Conservation (phyloP, 1,139 yeast genomes). For the Eremothecium gossypii region DNA sequence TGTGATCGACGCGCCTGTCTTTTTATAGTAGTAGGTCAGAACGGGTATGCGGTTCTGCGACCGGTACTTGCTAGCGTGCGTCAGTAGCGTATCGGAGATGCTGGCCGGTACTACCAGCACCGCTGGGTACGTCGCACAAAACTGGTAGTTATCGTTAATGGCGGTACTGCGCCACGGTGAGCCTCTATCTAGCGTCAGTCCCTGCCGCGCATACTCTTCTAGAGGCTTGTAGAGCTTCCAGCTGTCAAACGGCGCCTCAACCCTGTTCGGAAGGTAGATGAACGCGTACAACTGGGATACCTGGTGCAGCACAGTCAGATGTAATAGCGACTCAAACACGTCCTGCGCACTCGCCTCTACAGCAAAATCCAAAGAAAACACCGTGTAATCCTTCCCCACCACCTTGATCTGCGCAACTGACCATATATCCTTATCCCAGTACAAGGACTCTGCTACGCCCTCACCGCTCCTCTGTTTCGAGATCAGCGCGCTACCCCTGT, state of each 20-base stretch:
- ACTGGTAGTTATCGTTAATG: constrained; percentile 54
- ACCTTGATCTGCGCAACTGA: constrained; percentile 51
- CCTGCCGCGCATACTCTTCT: constrained; percentile 61
- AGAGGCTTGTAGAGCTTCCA: constrained; percentile 64
- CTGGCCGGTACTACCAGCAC: constrained; percentile 57
- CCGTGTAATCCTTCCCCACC: constrained; percentile 82
- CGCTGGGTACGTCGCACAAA: constrained; percentile 73
- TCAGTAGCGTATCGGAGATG: constrained; percentile 72
- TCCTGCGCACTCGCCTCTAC: constrained; percentile 54
- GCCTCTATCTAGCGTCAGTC: constrained; percentile 31
- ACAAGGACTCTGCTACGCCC: constrained; percentile 12
- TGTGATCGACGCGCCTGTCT: constrained; percentile 71
- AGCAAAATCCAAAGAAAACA: constrained; percentile 64
- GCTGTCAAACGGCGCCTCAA: constrained; percentile 48
- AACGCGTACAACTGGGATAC: constrained; percentile 62
- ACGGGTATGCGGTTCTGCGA: constrained; percentile 83
- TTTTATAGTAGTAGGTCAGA: constrained; percentile 62
- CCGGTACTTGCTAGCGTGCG: constrained; percentile 76
- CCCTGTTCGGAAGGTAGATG: constrained; percentile 49
- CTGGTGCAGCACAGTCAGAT: constrained; percentile 48
- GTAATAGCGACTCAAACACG: constrained; percentile 63
- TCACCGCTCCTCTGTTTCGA: constrained; percentile 14
- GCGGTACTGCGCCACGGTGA: constrained; percentile 59
- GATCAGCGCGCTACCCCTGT: constrained; percentile 33
- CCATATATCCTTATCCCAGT: constrained; percentile 36